Evolutionary conservation across 2,329 filamentous ascomycete genomes (phyloP).

Genomic region (Fusarium tanahbumbuense): DNA sequence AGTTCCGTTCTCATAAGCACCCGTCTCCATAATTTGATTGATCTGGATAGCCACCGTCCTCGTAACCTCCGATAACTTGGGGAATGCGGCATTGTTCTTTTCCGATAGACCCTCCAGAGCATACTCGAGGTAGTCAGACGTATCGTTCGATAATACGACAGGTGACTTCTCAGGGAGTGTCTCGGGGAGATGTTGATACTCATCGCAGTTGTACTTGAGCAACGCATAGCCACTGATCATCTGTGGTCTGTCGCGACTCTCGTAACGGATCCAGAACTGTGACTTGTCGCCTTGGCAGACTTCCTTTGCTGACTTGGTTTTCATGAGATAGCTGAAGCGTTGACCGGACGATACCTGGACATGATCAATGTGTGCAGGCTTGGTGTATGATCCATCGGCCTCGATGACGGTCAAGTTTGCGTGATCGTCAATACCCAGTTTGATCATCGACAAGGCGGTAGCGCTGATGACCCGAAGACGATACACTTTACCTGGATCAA

Average conservation of each 20-base stretch:
- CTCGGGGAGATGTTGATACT: not conserved
- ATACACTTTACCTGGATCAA: conserved; percentile 19
- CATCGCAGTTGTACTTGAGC: conserved; percentile 13
- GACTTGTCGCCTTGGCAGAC: not conserved
- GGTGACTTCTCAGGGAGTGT: conserved; percentile 17
- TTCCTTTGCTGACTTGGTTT: not conserved
- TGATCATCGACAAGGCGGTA: conserved; percentile 25
- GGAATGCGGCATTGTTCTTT: conserved; percentile 43
- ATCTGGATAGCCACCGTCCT: conserved; percentile 61
- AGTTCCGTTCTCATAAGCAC: conserved; percentile 32
- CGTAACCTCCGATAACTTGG: conserved; percentile 60
- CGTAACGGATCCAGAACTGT: conserved; percentile 30
- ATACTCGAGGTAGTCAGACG: conserved; percentile 59
- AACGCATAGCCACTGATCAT: conserved; percentile 28
- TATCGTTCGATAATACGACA: conserved; percentile 50
- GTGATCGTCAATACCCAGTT: conserved; percentile 21
- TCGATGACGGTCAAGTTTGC: conserved; percentile 21
- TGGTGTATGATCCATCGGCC: conserved; percentile 32
- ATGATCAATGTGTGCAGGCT: conserved; percentile 8
- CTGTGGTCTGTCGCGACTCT: conserved; percentile 26
- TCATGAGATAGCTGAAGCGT: conserved; percentile 26
- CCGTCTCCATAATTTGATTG: conserved; percentile 54
- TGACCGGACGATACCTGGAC: conserved; percentile 27
- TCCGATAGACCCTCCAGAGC: conserved; percentile 35
- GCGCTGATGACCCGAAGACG: conserved; percentile 27